phyloP scores from a whole-genome alignment of 2,329 filamentous ascomycete species.

The Xylariomycetidae sp. region DNA sequence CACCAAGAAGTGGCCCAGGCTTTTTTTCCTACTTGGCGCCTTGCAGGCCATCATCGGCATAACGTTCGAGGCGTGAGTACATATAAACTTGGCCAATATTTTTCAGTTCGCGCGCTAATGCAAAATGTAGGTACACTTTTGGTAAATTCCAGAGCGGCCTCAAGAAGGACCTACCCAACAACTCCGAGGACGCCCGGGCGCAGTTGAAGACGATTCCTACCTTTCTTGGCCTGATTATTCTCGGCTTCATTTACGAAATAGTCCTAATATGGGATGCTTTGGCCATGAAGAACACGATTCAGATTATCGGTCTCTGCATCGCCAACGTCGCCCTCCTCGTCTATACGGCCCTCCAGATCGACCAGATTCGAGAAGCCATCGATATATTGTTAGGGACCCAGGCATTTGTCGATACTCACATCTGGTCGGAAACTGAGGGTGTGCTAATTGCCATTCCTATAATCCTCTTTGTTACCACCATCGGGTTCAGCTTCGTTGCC shows the following conservation, averaged over 20 bases:
- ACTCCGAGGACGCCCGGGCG: conserved; percentile 39
- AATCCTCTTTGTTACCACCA: conserved; percentile 71
- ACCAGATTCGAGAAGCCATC: conserved; percentile 80
- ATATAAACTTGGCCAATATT: background rate
- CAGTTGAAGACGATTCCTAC: conserved; percentile 78
- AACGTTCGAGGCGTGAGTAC: conserved; percentile 78
- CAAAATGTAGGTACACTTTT: conserved; percentile 77
- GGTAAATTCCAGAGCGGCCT: conserved; percentile 72
- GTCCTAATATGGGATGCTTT: conserved; percentile 90
- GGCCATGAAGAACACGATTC: conserved; percentile 94
- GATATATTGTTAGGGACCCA: conserved; percentile 39
- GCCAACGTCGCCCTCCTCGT: conserved; percentile 90
- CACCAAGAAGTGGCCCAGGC: conserved; percentile 81
- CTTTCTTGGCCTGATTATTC: conserved; percentile 94
- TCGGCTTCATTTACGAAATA: conserved; percentile 90
- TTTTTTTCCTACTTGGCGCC: conserved; percentile 70
- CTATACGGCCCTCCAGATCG: conserved; percentile 88
- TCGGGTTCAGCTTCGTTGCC: conserved; percentile 69
- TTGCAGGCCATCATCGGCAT: conserved; percentile 77
- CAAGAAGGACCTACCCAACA: conserved; percentile 28
- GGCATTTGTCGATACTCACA: conserved; percentile 40
- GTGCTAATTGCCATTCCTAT: conserved; percentile 82
- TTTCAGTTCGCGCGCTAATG: no score
- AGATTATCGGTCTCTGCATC: conserved; percentile 89
- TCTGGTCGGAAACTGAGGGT: conserved; percentile 68